Evolutionary conservation across 257 asterid species (phyloP).

Genomic region (Perilla frutescens): DNA sequence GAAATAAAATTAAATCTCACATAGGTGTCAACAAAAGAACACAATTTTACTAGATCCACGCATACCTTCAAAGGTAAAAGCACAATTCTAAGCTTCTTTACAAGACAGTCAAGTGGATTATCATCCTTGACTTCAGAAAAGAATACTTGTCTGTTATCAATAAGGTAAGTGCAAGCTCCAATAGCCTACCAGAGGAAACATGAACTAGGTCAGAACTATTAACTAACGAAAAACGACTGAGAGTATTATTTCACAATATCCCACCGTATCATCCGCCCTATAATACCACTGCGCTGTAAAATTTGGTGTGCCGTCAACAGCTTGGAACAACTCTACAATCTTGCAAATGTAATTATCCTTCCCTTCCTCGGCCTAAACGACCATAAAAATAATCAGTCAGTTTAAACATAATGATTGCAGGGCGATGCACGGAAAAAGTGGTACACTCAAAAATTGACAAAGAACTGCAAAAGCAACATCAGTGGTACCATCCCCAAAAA

Average conservation of each 20-base stretch:
- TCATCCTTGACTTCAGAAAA: constrained; percentile 74
- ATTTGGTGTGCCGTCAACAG: constrained; percentile 47
- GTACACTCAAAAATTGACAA: background rate
- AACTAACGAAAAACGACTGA: background rate
- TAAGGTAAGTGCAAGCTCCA: constrained; percentile 40
- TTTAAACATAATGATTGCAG: background rate
- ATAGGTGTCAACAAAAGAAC: background rate
- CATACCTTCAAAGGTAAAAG: constrained; percentile 55
- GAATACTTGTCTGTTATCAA: constrained; percentile 57
- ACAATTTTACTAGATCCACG: background rate
- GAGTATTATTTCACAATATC: constrained; percentile 6
- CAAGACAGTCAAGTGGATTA: constrained; percentile 68
- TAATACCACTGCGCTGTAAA: constrained; percentile 83
- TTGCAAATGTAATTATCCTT: constrained; percentile 59
- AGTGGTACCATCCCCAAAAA: background rate
- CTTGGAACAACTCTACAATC: constrained; percentile 72
- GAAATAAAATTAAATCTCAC: background rate
- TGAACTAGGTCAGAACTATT: constrained; percentile 20
- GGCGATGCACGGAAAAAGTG: background rate
- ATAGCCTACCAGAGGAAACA: constrained; percentile 53
- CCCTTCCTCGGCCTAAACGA: constrained; percentile 57
- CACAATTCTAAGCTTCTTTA: constrained; percentile 47
- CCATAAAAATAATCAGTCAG: background rate
- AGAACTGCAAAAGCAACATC: background rate
- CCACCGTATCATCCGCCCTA: constrained; percentile 76